phyloP scores from a whole-genome alignment of 768 basidiomycete genomes.

The Agrocybe pediades region DNA sequence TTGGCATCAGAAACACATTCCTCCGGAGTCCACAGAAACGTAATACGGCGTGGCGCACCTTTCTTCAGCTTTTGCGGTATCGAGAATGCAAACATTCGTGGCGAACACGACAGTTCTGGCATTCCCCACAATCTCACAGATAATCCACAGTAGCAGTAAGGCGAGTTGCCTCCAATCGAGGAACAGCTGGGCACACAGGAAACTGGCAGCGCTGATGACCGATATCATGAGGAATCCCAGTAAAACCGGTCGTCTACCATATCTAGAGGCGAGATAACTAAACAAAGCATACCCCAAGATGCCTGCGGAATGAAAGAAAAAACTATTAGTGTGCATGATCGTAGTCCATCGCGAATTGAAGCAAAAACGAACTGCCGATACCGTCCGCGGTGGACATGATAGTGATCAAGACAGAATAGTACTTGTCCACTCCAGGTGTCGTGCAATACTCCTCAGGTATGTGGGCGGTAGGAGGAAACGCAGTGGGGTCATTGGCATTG shows the following conservation, averaged over 20 bases:
- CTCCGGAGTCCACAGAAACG: no score
- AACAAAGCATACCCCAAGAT: slow-evolving; percentile 5
- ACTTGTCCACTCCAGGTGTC: slow-evolving; percentile 6
- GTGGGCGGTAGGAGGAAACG: not conserved
- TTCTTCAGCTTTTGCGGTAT: slow-evolving; percentile 8
- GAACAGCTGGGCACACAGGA: not conserved
- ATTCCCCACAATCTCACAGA: slow-evolving; percentile 2
- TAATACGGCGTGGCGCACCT: slow-evolving; percentile 9
- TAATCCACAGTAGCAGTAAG: not conserved
- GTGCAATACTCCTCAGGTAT: slow-evolving; percentile 7
- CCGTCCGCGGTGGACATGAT: slow-evolving; percentile 5
- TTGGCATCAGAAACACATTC: not conserved
- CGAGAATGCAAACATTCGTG: slow-evolving; percentile 9
- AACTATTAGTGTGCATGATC: not conserved
- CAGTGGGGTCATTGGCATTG: slow-evolving; percentile 1
- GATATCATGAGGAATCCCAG: not conserved
- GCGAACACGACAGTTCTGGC: not conserved
- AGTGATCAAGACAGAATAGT: not conserved
- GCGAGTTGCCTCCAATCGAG: slow-evolving; percentile 7
- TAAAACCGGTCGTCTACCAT: slow-evolving; percentile 11
- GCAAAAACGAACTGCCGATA: slow-evolving; percentile 3
- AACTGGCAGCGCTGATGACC: not conserved
- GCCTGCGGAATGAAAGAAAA: not conserved
- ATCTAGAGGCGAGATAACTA: slow-evolving; percentile 7
- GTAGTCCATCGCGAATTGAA: not conserved